Conservation (phyloP, 345 rosid species). For the Conringia planisiliqua region DNA sequence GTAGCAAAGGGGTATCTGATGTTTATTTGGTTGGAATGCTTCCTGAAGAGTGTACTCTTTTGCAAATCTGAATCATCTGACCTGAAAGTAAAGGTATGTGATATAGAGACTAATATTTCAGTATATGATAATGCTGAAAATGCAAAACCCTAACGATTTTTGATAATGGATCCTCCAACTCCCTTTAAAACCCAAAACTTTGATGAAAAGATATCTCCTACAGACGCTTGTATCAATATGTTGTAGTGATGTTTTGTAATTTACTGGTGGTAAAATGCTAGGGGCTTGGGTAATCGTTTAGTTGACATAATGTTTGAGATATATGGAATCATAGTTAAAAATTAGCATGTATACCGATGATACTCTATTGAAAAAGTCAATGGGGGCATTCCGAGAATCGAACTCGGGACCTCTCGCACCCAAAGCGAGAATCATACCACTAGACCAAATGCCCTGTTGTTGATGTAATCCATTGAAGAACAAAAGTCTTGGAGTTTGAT, state of each 20-base stretch:
- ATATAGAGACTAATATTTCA: not conserved
- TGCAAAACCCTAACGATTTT: not conserved
- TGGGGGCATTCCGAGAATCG: conserved; percentile 59
- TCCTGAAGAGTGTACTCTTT: not conserved
- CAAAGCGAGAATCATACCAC: conserved; percentile 23
- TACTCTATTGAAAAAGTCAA: not conserved
- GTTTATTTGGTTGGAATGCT: not conserved
- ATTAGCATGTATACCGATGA: too few relatives aligned
- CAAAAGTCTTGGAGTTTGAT: not conserved
- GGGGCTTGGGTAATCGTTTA: not conserved
- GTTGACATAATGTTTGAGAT: not conserved
- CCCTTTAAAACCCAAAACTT: not conserved
- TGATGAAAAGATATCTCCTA: not conserved
- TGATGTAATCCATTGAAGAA: not conserved
- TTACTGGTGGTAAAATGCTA: not conserved
- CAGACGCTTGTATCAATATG: not conserved
- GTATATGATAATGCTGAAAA: not conserved
- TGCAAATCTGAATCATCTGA: not conserved
- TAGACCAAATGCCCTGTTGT: not conserved
- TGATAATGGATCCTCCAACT: not conserved
- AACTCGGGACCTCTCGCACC: conserved; percentile 49
- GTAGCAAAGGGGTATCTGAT: not conserved
- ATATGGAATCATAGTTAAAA: not conserved
- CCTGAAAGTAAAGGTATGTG: not conserved
- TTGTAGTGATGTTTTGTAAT: not conserved